Evolutionary conservation across 805 yeast species (phyloP).

Genomic region (Zygotorulaspora florentina): DNA sequence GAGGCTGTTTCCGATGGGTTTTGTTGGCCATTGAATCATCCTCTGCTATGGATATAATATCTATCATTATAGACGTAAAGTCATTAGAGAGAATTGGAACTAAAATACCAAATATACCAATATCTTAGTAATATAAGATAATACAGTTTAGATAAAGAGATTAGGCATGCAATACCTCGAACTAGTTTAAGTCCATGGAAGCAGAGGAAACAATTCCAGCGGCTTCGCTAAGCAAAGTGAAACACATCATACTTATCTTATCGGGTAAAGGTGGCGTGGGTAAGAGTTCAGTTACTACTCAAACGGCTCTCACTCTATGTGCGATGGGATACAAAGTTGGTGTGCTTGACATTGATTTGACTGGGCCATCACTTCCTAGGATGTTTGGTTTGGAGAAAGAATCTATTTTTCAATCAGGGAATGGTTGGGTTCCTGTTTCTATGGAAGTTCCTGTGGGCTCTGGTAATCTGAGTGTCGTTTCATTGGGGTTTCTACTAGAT

Average conservation of each 20-base stretch:
- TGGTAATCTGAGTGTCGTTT: conserved; percentile 61
- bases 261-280: conserved; percentile 99
- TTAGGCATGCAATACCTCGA: neutral
- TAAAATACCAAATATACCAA: no score
- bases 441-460: conserved; percentile 21
- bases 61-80: no score
- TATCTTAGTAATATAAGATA: neutral
- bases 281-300: conserved; percentile 92
- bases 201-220: conserved; percentile 18
- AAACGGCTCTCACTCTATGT: conserved; percentile 78
- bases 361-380: conserved; percentile 95
- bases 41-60: no score
- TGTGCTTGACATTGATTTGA: conserved; percentile 87
- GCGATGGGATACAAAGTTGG: conserved; percentile 79
- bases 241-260: conserved; percentile 74
- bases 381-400: conserved; percentile 86
- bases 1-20: no score
- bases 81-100: no score
- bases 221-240: conserved; percentile 46
- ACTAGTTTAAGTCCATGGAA: conserved; percentile 4
- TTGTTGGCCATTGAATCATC: no score
- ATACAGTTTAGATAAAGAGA: neutral
- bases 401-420: conserved; percentile 73
- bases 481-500: conserved; percentile 79
- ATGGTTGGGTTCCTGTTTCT: conserved; percentile 91